phyloP scores from a whole-genome alignment of 2,329 filamentous ascomycete genomes.

The Zasmidium citrigriseum region DNA sequence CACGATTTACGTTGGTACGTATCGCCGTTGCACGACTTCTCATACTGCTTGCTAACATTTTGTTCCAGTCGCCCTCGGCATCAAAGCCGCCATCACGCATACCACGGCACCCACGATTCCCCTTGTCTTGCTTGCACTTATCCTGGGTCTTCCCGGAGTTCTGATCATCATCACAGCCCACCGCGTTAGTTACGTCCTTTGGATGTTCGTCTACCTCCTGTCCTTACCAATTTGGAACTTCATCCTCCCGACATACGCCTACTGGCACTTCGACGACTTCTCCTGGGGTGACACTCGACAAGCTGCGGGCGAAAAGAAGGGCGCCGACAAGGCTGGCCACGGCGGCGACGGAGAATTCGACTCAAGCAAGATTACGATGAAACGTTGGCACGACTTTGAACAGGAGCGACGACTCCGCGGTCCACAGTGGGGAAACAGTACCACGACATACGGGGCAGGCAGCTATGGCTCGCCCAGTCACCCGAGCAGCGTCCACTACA shows the following conservation, averaged over 20 bases:
- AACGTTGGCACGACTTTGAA: conserved; percentile 97
- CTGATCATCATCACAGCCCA: conserved; percentile 93
- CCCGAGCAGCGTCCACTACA: conserved; percentile 9
- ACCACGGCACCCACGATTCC: conserved; percentile 78
- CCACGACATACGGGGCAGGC: conserved; percentile 12
- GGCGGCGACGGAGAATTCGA: conserved; percentile 92
- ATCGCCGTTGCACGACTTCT: neutral
- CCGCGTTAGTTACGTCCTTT: conserved; percentile 85
- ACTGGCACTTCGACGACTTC: conserved; percentile 99
- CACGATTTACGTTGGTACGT: conserved; percentile 91
- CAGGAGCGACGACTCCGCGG: conserved; percentile 46
- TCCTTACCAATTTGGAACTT: conserved; percentile 98
- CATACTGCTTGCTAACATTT: conserved; percentile 23
- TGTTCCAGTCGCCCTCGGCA: conserved; percentile 74
- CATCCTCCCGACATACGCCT: conserved; percentile 87
- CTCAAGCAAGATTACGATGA: conserved; percentile 99
- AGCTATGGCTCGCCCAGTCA: conserved; percentile 13
- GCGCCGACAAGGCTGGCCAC: conserved; percentile 64
- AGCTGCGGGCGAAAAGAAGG: conserved; percentile 87
- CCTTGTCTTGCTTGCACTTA: conserved; percentile 81
- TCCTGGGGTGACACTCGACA: conserved; percentile 98
- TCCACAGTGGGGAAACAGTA: conserved; percentile 16
- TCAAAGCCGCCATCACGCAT: conserved; percentile 62
- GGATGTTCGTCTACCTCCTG: conserved; percentile 95
- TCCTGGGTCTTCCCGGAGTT: conserved; percentile 88